Base-by-base conservation (phyloP, 108 stramenopile genomes). In the Chaetoceros muelleri region DNA sequence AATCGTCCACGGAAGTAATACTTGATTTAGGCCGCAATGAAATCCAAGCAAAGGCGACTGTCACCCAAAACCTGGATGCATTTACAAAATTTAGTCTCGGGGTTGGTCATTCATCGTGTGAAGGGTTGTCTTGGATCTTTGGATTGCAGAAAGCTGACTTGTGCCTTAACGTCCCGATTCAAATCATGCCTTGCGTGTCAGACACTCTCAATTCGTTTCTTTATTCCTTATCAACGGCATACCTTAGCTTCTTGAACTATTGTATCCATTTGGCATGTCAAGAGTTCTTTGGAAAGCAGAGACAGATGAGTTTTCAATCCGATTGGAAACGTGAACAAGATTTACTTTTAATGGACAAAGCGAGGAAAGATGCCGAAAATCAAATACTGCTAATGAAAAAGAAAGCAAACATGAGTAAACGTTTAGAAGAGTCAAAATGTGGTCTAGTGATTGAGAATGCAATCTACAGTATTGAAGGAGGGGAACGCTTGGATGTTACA, bases 361-460 rank as follows among this genome's bases (percentile, higher is more conserved):
- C 49, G 16, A 26, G 24, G 16, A 51, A 16, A 5, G 49, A 51
- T 51, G 49, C 49, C 5, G 24, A 51, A 26, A 24, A 26, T 10
- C 49, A 51, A 26, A 51, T 51, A 8, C 16, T 16, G 10, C 49
- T 51, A 5, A 51, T 51, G 49, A 10, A 5, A 24, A 51, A 16
- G 16, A 51, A 24, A 16, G 49, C 49, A 51, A 25, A 25, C 5
- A 8, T 10, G 8, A 51, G 5, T 26, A 51, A 51, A 26, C 23
- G 49, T 10, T 24, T 16, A 8, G 49, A 51, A 51, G 49, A 51
- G 16, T 51, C 49, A 25, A 51, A 26, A 16, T 10, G 16, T 51
- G 49, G 49, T 5, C 49, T 51, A 25, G 49, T 51, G 8, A 51
- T 51, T 8, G 8, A 25, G 16, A 51, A 51, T 25, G 49, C 49